Evolutionary conservation across 768 basidiomycete species (phyloP).

Genomic region (Mrakia blollopis): DNA sequence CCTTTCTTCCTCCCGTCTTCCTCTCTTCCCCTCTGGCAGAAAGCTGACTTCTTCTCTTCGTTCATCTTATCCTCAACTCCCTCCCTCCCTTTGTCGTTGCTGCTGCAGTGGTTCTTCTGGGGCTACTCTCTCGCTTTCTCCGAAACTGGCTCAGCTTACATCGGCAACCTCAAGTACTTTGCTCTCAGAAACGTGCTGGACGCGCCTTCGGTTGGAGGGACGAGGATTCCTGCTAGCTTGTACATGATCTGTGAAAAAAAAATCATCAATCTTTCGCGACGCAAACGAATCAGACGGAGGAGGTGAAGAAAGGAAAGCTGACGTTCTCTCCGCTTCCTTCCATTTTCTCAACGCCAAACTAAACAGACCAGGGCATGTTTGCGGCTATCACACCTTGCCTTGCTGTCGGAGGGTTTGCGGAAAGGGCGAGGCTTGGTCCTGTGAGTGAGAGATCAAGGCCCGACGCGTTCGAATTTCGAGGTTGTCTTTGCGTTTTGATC

Average conservation of each 20-base stretch:
- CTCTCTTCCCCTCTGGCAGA: no score
- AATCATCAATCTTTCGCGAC: no score
- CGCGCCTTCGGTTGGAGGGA: conserved; percentile 57
- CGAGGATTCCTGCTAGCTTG: conserved; percentile 72
- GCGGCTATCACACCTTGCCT: conserved; percentile 34
- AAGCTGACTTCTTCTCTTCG: no score
- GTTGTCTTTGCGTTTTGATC: no score
- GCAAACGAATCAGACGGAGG: not conserved
- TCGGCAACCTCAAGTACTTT: conserved; percentile 79
- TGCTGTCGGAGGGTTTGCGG: conserved; percentile 58
- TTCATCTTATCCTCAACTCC: not conserved
- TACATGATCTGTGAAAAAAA: conserved; percentile 48
- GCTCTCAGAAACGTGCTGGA: conserved; percentile 44
- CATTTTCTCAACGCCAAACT: no score
- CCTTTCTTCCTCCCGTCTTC: no score
- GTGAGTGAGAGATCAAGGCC: no score
- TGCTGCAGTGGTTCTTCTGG: conserved; percentile 60
- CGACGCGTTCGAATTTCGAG: no score
- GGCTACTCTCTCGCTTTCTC: conserved; percentile 50
- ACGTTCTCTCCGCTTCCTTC: no score
- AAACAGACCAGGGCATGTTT: conserved; percentile 46
- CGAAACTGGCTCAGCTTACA: conserved; percentile 56
- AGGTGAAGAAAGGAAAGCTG: no score
- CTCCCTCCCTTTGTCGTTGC: not conserved
- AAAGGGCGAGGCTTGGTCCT: conserved; percentile 77